These are phyloP conservation scores for Shiraia sp. DNA, from an alignment of 2,329 filamentous ascomycete species.

Conservation along the genomic window DNA sequence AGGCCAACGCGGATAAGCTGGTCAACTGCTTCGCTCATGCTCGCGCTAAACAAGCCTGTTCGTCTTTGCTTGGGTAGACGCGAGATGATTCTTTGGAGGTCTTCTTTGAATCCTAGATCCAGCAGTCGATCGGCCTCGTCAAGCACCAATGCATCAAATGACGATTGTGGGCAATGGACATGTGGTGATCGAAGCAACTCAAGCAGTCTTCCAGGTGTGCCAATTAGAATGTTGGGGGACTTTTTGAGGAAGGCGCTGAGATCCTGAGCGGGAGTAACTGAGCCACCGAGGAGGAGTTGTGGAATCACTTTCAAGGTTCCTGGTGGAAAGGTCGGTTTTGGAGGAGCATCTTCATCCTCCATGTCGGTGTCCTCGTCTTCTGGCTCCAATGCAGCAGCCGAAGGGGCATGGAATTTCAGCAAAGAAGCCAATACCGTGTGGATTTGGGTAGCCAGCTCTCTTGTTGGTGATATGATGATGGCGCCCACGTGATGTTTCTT, in stretches of 20 bases:
- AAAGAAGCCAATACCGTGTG: slow-evolving; percentile 77
- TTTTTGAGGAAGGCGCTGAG: slow-evolving; percentile 80
- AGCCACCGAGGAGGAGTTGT: slow-evolving; percentile 79
- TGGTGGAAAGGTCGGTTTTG: slow-evolving; percentile 48
- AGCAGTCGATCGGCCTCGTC: slow-evolving; percentile 93
- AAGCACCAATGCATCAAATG: slow-evolving; percentile 88
- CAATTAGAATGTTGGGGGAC: slow-evolving; percentile 86
- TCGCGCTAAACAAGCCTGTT: slow-evolving; percentile 92
- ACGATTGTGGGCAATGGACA: slow-evolving; percentile 83
- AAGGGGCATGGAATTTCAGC: slow-evolving; percentile 80
- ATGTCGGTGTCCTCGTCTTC: slow-evolving; percentile 50
- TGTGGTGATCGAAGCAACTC: slow-evolving; percentile 85
- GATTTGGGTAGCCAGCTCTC: slow-evolving; percentile 91
- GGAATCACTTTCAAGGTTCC: slow-evolving; percentile 69
- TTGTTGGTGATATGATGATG: slow-evolving; percentile 89
- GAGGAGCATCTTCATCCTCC: slow-evolving; percentile 44
- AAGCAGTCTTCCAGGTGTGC: slow-evolving; percentile 85
- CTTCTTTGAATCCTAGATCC: slow-evolving; percentile 91
- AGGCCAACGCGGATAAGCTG: slow-evolving; percentile 91
- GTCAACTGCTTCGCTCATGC: slow-evolving; percentile 91
- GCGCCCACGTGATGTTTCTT: slow-evolving; percentile 89
- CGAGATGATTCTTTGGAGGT: slow-evolving; percentile 81
- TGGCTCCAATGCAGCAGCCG: slow-evolving; percentile 67
- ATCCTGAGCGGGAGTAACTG: slow-evolving; percentile 80
- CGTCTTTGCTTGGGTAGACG: slow-evolving; percentile 88